Conservation (phyloP, 805 yeast genomes). For the Kodamaea fukazawae region DNA sequence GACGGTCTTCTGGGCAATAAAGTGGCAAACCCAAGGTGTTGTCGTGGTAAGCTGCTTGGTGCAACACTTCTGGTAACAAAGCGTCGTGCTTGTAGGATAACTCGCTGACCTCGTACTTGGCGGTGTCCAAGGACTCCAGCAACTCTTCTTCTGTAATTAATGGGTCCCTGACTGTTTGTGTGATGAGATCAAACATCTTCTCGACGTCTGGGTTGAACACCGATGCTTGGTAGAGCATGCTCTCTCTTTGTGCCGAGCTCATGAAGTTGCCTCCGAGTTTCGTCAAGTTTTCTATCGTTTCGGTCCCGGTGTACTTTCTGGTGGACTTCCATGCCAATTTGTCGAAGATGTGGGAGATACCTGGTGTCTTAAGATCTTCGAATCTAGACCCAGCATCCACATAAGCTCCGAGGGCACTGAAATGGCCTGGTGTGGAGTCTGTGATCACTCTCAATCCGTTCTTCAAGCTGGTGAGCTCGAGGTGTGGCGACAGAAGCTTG, state of each 20-base stretch:
- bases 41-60: conserved; percentile 70
- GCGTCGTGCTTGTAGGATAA: conserved; percentile 80
- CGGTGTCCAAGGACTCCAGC: conserved; percentile 66
- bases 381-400: conserved; percentile 88
- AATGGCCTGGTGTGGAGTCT: conserved; percentile 85
- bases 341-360: conserved; percentile 81
- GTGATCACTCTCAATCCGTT: conserved; percentile 85
- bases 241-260: conserved; percentile 89
- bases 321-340: conserved; percentile 83
- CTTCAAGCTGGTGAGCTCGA: conserved; percentile 43
- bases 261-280: conserved; percentile 90
- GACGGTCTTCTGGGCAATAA: conserved; percentile 70
- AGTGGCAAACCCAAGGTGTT: conserved; percentile 84
- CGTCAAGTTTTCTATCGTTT: conserved; percentile 75
- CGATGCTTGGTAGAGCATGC: conserved; percentile 90
- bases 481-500: conserved; percentile 6
- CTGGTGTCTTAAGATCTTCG: conserved; percentile 59
- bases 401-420: conserved; percentile 85
- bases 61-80: conserved; percentile 86
- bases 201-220: conserved; percentile 86
- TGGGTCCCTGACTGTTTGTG: conserved; percentile 79
- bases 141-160: conserved; percentile 65
- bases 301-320: conserved; percentile 50
- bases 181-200: conserved; percentile 68
- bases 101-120: conserved; percentile 79